Evolutionary conservation across 768 basidiomycete genomes (phyloP), one percentile per base, ranked within the genome.

Genomic region (Chalciporus piperatus): DNA sequence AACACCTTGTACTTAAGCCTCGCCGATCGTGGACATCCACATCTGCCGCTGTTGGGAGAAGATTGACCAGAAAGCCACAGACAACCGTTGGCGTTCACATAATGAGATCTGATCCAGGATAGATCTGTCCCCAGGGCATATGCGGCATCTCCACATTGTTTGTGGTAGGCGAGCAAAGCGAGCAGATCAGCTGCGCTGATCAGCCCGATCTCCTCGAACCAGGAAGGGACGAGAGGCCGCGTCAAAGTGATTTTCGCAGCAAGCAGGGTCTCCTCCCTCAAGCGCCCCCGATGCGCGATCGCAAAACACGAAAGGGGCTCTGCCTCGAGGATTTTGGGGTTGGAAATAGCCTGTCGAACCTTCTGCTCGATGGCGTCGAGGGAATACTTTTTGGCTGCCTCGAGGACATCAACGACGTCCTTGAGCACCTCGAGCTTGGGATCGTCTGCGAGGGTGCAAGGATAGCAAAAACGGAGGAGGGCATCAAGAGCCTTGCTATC

Each of bases 241-340:
- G 58, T 39, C 41, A 73, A 51, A 1, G 71, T 66, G 38, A 55
- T 51, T n/a, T 47, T 62, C 2, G 70, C 68, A 12, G 71, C 68
- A 2, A 64, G 51, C 9, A 53, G 22, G 0, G 65, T 66, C 51
- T 70, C 61, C 2, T 61, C 52, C 27, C 40, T 45, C 32, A 69
- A 44, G 5, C 32, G 28, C 17, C 55, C 61, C 2, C 50, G 60
- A 19, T 50, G 51, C 2, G 70, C 67, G 6, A 73, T 57, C 1
- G 67, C 70, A 46, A 69, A 73, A 4, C 62, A 61, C 1, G 63
- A 60, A 4, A 73, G 27, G 3, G 72, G 55, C 3, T 62, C 60
- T 0, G n/a, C 51, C 0, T 65, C 48, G 6, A 64, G 40, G 10
- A 64, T 45, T 6, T 58, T 53, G 1, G 66, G 61, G 23, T 40